phyloP scores from a whole-genome alignment of 352 stramenopile genomes.

The Phytophthora agathidicida region DNA sequence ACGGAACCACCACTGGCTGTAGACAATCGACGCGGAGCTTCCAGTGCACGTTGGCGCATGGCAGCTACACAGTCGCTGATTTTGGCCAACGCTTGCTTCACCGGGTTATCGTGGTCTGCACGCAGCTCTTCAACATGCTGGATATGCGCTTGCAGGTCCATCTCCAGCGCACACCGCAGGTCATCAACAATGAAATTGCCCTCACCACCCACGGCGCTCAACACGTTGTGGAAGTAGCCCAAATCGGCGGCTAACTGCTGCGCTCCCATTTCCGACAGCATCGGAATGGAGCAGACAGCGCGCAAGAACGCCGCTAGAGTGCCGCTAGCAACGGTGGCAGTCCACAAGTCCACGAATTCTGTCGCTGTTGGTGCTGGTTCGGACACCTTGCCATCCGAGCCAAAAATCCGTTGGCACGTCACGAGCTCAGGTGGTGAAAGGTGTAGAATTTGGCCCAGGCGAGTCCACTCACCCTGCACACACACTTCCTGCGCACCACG shows the following conservation, averaged over 20 bases:
- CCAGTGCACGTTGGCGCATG: constrained; percentile 45
- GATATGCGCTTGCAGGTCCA: constrained; percentile 35
- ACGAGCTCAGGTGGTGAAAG: constrained; percentile 49
- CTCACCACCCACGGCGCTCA: constrained; percentile 71
- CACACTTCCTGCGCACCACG: constrained; percentile 53
- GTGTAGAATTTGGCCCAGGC: constrained; percentile 50
- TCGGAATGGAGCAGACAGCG: constrained; percentile 59
- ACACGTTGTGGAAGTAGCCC: constrained; percentile 82
- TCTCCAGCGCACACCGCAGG: constrained; percentile 48
- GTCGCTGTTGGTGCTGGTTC: constrained; percentile 33
- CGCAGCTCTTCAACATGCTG: constrained; percentile 40
- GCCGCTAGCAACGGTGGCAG: constrained; percentile 64
- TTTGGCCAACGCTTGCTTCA: constrained; percentile 52
- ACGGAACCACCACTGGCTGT: constrained; percentile 14
- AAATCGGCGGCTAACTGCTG: constrained; percentile 73
- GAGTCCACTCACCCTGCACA: constrained; percentile 54
- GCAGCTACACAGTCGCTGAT: constrained; percentile 45
- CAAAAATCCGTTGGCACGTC: constrained; percentile 57
- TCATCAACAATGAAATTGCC: constrained; percentile 63
- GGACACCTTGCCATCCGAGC: constrained; percentile 8
- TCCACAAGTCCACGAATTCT: constrained; percentile 84
- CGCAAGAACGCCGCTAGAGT: constrained; percentile 62
- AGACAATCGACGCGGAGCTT: constrained; percentile 18
- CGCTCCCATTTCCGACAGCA: constrained; percentile 60
- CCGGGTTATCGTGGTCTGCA: constrained; percentile 22